Base-by-base conservation (phyloP, 345 rosid genomes). In the Camelina neglecta region DNA sequence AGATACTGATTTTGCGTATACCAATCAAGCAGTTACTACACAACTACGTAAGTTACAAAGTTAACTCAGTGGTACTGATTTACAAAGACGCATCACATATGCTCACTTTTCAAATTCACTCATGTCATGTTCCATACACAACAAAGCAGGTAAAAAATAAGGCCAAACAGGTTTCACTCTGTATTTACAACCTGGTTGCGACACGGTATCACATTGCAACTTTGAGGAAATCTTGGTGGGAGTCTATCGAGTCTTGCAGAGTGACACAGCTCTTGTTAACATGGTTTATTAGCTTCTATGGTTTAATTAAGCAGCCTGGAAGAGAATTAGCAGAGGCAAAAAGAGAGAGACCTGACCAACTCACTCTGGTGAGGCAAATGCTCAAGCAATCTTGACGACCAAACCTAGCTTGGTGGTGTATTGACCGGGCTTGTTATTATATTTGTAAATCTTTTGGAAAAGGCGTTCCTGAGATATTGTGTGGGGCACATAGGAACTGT, bases 281-380 rank as follows among this genome's bases (percentile, higher is more conserved):
- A 11, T 3, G 9, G 47, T 18, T 20, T 60, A 4, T 9, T 24
- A 16, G 42, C 42, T 39, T 53, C n/a, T 29, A 21, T 29, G 35
- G 44, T 38, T 69, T 10, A 5, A 20, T 57, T 45, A 51, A 62
- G 8, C 53, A 24, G 69, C 13, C 41, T 13, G 93, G 87, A 69
- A 92, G 94, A 47, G 93, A 90, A 0, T 85, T 88, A 57, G 92
- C 82, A 24, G 96, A 89, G 60, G 87, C 9, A 38, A 38, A 0
- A 6, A 57, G 41, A 18, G 61, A 3, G 41, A 29, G 60, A 29
- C 60, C 60, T 2, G 11, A 13, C 11, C 11, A 0, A 29, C 50
- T 26, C 38, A 56, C 38, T 29, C 60, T 7, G 36, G 20, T 47
- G 8, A 15, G n/a, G 20, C 9, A 47, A 47, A 15, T 47, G 8